Evolutionary conservation across 1,284 basidiomycete genomes (phyloP).

Genomic region (Naganishia albida): DNA sequence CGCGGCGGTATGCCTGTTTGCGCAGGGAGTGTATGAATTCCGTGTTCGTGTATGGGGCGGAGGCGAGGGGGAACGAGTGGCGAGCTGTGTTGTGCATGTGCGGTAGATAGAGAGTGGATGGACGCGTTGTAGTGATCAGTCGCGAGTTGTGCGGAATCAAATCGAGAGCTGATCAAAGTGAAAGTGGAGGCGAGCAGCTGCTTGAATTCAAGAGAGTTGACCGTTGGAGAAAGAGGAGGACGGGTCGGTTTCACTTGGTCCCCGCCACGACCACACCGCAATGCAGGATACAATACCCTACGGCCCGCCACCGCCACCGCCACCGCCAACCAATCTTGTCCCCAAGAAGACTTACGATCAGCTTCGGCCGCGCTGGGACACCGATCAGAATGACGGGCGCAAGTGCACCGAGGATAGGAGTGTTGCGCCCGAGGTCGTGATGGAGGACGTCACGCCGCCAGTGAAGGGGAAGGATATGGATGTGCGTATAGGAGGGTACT

Average conservation of each 20-base stretch:
- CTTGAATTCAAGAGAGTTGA: not conserved
- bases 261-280: too few species aligned
- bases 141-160: not conserved
- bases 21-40: slow-evolving; percentile 16
- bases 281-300: not conserved
- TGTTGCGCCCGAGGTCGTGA: not conserved
- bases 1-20: slow-evolving; percentile 18
- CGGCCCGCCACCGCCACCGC: not conserved
- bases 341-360: too few species aligned
- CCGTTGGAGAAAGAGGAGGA: too few species aligned
- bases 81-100: slow-evolving; percentile 9
- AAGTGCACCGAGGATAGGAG: not conserved
- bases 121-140: not conserved
- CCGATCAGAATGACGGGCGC: not conserved
- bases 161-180: not conserved
- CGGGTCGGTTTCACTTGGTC: too few species aligned
- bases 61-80: slow-evolving; percentile 3
- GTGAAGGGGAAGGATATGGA: not conserved
- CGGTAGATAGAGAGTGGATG: not conserved
- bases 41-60: slow-evolving; percentile 8
- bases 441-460: not conserved
- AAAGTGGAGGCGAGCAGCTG: not conserved
- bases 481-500: not conserved
- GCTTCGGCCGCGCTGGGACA: not conserved
- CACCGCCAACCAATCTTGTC: not conserved